Base-by-base conservation (phyloP, 2,329 filamentous ascomycete genomes). In the Trichophyton benhamiae region DNA sequence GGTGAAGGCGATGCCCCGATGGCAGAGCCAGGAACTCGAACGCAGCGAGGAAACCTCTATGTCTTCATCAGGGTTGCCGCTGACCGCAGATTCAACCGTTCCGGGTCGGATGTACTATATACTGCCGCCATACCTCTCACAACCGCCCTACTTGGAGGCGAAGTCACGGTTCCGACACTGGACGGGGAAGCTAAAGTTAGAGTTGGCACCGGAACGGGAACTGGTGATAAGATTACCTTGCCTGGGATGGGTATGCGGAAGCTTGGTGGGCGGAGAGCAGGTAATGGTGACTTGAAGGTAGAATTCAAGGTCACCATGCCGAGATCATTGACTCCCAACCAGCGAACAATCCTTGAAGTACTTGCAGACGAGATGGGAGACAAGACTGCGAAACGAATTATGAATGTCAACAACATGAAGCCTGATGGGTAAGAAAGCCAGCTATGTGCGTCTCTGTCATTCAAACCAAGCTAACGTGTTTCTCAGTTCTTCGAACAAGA, bases 241-340 rank as follows among this genome's bases (percentile, higher is more conserved):
- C 79, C 84, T 0, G 92, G 92, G 5, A 91, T 90, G 87, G 94
- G 94, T 63, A 97, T 99, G 92, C 91, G 88, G 76, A 87, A 88
- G 68, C 80, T 99, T 9, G 80, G 83, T 64, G 80, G 82, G 17
- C 82, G 89, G 57, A 27, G 85, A 61, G 83, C 81, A 36, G 72
- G 71, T 60, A 70, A 65, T 36, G 94, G 94, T 65, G 94, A 99
- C 71, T 77, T 99, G 63, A 87, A 85, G 72, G 91, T 99, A 5
- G 92, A 99, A 73, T 99, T 96, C 82, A 90, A 90, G 73, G 89
- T 99, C 53, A 79, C 83, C 60, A 96, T 97, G 89, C 94, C 94
- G 53, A 97, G 96, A 77, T 96, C 92, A 70, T 80, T 99, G 66
- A 90, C 83, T 60, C 83, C 87, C 53, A 97, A 96, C 76, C 91